Conservation (phyloP, 495 filamentous ascomycete genomes). For the Ramalina intermedia region DNA sequence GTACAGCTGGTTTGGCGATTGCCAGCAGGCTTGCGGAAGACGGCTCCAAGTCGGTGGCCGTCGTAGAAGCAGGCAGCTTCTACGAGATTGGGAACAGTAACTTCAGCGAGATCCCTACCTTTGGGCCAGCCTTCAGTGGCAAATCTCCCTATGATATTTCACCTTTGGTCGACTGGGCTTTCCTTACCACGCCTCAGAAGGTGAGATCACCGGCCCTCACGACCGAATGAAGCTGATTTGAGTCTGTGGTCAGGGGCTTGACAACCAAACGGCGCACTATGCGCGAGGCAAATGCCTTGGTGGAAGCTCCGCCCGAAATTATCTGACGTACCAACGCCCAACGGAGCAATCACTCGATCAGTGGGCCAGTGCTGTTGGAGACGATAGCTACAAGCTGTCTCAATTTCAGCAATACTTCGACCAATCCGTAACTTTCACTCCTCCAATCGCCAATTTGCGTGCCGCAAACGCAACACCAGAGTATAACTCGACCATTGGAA, state of each 20-base stretch:
- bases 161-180: constrained; percentile 33
- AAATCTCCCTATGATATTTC: constrained; percentile 3
- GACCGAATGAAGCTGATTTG: no score
- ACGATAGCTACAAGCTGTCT: constrained; percentile 37
- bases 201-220: constrained; percentile 11
- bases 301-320: constrained; percentile 3
- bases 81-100: constrained; percentile 36
- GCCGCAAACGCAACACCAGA: constrained; percentile 14
- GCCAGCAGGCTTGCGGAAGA: constrained; percentile 31
- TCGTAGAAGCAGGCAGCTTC: constrained; percentile 42
- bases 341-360: constrained; percentile 2
- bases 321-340: background rate
- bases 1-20: constrained; percentile 34
- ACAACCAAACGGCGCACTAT: constrained; percentile 26
- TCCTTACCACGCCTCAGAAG: constrained; percentile 24
- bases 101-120: constrained; percentile 23
- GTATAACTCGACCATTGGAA: constrained; percentile 15
- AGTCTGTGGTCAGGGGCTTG: constrained; percentile 6
- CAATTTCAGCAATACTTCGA: constrained; percentile 14
- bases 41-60: constrained; percentile 21
- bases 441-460: constrained; percentile 14
- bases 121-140: constrained; percentile 10
- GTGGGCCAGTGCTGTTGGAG: constrained; percentile 43
- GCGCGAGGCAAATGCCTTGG: constrained; percentile 13
- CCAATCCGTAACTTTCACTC: constrained; percentile 14